Evolutionary conservation across 768 basidiomycete genomes (phyloP), one percentile per base, ranked within the genome.

Genomic region (Rhodotorula taiwanensis): DNA sequence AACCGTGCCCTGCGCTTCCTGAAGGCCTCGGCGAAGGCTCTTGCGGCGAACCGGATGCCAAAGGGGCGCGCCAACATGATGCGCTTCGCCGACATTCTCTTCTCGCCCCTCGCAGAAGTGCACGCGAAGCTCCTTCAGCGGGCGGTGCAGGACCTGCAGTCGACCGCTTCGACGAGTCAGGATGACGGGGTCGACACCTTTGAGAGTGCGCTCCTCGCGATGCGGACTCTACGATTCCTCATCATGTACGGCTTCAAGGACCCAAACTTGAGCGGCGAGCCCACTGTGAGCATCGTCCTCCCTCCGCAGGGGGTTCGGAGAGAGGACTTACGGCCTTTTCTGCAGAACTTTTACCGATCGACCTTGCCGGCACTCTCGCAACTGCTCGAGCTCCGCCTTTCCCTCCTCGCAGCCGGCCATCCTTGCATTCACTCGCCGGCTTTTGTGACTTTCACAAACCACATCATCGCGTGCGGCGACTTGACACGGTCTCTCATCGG

Each of bases 161-260:
- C n/a, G 13, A 53, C 59, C 13, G 42, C 31, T 5, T 21, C 4
- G 7, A 5, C 30, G 31, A 8, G 4, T 72, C 67, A 82, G 70
- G 60, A 66, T 70, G 67, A 74, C 72, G 77, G 71, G 21, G 67
- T 76, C 42, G 72, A 83, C 60, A 80, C 79, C 55, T 73, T 88
- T 43, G 78, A 76, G 69, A 67, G 88, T 21, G 82, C 82, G 4
- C 85, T 90, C 72, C 75, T 90, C 23, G 76, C 84, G 6, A 88
- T 85, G 79, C 91, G 93, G 74, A 84, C 82, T 69, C 77, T 92
- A 48, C 76, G 80, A 18, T 89, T 85, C 71, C 80, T 88, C 74
- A 81, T 82, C 15, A 67, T 81, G 34, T 92, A 77, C 27, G 75
- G 76, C 25, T 79, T 82, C 60, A 77, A 78, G 66, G 75, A 78